Evolutionary conservation across 306 rosid species (phyloP).

Genomic region (Lathyrus oleraceus): DNA sequence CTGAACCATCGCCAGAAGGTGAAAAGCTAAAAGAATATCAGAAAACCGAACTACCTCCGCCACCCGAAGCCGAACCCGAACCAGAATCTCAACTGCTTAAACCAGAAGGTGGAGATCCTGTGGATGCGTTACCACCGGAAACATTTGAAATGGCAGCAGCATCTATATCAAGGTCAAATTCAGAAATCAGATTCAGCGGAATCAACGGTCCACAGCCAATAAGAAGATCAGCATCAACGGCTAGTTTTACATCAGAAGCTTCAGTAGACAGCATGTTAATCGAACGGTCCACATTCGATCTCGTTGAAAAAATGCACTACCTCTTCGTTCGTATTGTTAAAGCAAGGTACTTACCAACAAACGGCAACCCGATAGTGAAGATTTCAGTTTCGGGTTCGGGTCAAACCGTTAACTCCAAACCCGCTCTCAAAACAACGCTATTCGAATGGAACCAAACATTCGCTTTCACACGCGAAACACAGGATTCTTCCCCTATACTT

Average conservation of each 20-base stretch:
- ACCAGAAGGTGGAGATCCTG: constrained; percentile 9
- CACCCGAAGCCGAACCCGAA: constrained; percentile 4
- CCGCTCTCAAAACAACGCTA: constrained; percentile 52
- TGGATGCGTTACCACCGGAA: constrained; percentile 20
- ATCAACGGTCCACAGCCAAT: constrained; percentile 55
- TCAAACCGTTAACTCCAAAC: constrained; percentile 49
- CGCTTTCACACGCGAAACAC: constrained; percentile 70
- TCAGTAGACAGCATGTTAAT: constrained; percentile 42
- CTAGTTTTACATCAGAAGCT: constrained; percentile 44
- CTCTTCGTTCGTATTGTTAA: constrained; percentile 75
- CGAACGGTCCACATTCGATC: constrained; percentile 74
- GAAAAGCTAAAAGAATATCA: constrained; percentile 29
- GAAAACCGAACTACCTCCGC: not conserved
- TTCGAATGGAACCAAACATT: constrained; percentile 93
- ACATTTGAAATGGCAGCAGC: constrained; percentile 16
- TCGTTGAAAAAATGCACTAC: constrained; percentile 91
- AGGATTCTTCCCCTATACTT: constrained; percentile 61
- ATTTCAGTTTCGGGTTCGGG: constrained; percentile 60
- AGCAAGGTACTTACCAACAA: constrained; percentile 63
- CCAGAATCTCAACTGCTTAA: not conserved
- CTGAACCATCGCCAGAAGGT: constrained; percentile 25
- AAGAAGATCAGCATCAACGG: constrained; percentile 32
- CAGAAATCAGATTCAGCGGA: constrained; percentile 47
- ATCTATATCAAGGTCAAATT: constrained; percentile 30
- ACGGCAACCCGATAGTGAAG: constrained; percentile 53